A percentile compares a stretch with the other conserved stretches of the same genome.
Evolutionary conservation across 2,329 filamentous ascomycete species (phyloP).

Genomic region (Fusarium brachygibbosum): DNA sequence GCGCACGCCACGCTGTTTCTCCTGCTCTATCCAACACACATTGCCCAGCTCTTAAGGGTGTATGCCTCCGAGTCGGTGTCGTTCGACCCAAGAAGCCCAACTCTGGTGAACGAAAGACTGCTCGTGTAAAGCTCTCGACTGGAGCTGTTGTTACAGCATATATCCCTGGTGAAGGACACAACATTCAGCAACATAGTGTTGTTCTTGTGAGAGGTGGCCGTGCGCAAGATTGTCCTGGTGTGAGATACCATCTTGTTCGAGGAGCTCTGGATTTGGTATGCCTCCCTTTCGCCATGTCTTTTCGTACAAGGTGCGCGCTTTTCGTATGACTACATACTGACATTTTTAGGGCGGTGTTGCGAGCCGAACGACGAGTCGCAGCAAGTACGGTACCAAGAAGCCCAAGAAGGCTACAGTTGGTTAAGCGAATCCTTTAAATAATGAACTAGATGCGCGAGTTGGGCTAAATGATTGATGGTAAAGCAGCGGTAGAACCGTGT

Average conservation of each 20-base stretch:
- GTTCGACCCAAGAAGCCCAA: constrained; percentile 99
- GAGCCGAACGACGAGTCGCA: constrained; percentile 84
- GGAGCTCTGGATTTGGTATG: constrained; percentile 93
- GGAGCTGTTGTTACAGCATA: constrained; percentile 92
- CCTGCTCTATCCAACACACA: constrained; percentile 79
- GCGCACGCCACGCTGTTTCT: constrained; percentile 86
- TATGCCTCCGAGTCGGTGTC: constrained; percentile 93
- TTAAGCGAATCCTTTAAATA: constrained; percentile 41
- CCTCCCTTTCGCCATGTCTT: constrained; percentile 37
- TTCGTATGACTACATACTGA: constrained; percentile 25
- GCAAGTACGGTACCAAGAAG: constrained; percentile 99
- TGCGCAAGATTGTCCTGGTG: constrained; percentile 97
- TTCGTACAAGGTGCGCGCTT: too few relatives aligned
- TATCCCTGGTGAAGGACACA: constrained; percentile 97
- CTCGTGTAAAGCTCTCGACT: constrained; percentile 88
- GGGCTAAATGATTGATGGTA: not conserved
- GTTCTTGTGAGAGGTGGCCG: constrained; percentile 94
- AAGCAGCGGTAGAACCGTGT: constrained; percentile 18
- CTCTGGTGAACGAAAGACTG: constrained; percentile 95
- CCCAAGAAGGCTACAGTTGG: constrained; percentile 82
- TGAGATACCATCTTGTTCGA: constrained; percentile 93
- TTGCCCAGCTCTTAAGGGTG: constrained; percentile 90
- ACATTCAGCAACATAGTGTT: constrained; percentile 98
- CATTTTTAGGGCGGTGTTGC: constrained; percentile 85
- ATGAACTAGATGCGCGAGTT: not conserved